phyloP scores from a whole-genome alignment of 768 basidiomycete species.

The Hydnum rufescens region DNA sequence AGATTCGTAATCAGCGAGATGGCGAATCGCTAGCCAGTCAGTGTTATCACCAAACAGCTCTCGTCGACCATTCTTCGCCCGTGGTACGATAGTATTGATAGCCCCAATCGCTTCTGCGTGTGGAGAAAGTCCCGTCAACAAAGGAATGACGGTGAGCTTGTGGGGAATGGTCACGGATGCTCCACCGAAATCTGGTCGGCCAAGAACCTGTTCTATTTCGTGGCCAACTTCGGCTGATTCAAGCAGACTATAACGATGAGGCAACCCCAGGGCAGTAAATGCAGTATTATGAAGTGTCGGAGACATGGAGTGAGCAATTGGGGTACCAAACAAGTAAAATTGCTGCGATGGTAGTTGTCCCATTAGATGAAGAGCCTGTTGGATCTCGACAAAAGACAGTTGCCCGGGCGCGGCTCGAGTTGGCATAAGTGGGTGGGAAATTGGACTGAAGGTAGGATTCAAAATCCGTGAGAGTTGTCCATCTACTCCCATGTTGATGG shows the following conservation, averaged over 20 bases:
- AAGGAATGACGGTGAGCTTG: slow-evolving; percentile 76
- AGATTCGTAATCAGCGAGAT: slow-evolving; percentile 21
- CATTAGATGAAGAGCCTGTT: slow-evolving; percentile 57
- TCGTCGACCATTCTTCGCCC: slow-evolving; percentile 21
- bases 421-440: slow-evolving; percentile 79
- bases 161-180: slow-evolving; percentile 93
- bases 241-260: slow-evolving; percentile 59
- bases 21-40: slow-evolving; percentile 78
- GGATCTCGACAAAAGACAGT: slow-evolving; percentile 71
- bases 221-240: slow-evolving; percentile 52
- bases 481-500: slow-evolving; percentile 79
- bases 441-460: slow-evolving; percentile 69
- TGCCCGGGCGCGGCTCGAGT: slow-evolving; percentile 84
- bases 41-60: slow-evolving; percentile 85
- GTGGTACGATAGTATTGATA: slow-evolving; percentile 77
- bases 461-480: slow-evolving; percentile 85
- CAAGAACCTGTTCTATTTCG: slow-evolving; percentile 41
- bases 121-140: slow-evolving; percentile 59
- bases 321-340: slow-evolving; percentile 79
- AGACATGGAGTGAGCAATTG: slow-evolving; percentile 77
- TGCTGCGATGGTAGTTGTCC: slow-evolving; percentile 54
- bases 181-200: slow-evolving; percentile 65
- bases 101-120: slow-evolving; percentile 80
- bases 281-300: slow-evolving; percentile 86
- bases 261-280: slow-evolving; percentile 62